Conservation (phyloP, 257 asterid species). For the Ballota nigra region DNA sequence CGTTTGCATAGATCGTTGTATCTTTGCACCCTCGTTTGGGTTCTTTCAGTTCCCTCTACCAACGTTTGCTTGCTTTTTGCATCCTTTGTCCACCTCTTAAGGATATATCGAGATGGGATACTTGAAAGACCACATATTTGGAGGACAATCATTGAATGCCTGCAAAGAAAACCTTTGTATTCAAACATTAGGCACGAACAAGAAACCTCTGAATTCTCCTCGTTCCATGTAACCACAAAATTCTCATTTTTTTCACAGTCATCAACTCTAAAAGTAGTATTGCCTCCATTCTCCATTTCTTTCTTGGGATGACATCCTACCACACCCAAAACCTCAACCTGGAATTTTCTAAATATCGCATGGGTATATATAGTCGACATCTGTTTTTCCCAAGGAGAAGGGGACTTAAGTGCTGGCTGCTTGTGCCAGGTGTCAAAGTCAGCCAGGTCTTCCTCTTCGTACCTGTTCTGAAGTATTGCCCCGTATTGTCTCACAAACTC, state of each 20-base stretch:
- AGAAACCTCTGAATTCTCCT: conserved; percentile 66
- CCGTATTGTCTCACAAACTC: conserved; percentile 91
- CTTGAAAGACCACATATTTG: conserved; percentile 92
- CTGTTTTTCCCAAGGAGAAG: conserved; percentile 99
- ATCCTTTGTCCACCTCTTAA: conserved; percentile 97
- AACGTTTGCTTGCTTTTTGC: conserved; percentile 55
- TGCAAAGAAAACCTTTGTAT: conserved; percentile 84
- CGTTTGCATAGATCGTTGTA: conserved; percentile 88
- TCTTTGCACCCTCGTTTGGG: conserved; percentile 70
- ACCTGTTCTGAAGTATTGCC: conserved; percentile 69
- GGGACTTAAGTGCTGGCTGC: conserved; percentile 95
- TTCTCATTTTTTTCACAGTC: conserved; percentile 86
- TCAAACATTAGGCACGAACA: conserved; percentile 97
- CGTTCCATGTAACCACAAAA: conserved; percentile 77
- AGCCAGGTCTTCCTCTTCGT: conserved; percentile 92
- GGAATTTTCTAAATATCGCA: conserved; percentile 83
- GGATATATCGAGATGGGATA: conserved; percentile 75
- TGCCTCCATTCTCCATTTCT: conserved; percentile 60
- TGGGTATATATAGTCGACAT: conserved; percentile 91
- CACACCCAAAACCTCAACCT: conserved; percentile 92
- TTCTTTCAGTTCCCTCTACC: conserved; percentile 62
- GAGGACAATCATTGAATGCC: conserved; percentile 93
- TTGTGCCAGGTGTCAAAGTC: conserved; percentile 95
- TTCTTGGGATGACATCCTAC: conserved; percentile 96
- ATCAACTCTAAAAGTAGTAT: conserved; percentile 58